A percentile compares a stretch with the other conserved stretches of the same genome.
These are phyloP conservation scores for Phytophthora sojae DNA, from an alignment of 352 stramenopile genomes.

Conservation along the genomic window DNA sequence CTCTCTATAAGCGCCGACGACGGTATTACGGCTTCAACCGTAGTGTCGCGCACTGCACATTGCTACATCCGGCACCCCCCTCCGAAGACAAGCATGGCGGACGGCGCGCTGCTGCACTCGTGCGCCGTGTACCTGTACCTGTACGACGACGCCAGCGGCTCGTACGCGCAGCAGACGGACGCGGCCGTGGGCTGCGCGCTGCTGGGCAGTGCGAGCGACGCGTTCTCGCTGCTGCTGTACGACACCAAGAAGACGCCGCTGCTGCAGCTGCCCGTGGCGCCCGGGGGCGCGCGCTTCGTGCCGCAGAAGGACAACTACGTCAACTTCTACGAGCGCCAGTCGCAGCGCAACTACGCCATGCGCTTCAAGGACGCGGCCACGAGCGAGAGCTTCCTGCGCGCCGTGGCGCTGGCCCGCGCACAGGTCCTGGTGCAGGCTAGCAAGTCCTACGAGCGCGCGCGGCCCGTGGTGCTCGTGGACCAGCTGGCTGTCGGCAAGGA, in stretches of 20 bases:
- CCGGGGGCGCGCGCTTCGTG: constrained; percentile 47
- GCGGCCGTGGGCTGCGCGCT: constrained; percentile 71
- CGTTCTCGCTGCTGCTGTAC: constrained; percentile 78
- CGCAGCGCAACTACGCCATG: constrained; percentile 76
- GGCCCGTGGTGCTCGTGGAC: constrained; percentile 45
- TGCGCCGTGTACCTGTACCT: constrained; percentile 77
- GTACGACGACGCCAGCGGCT: constrained; percentile 57
- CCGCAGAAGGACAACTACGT: constrained; percentile 81
- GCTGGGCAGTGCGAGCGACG: constrained; percentile 26
- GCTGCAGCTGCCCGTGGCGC: constrained; percentile 51
- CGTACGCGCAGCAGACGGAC: constrained; percentile 68
- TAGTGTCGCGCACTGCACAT: background rate
- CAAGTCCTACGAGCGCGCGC: constrained; percentile 30
- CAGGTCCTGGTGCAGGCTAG: constrained; percentile 48
- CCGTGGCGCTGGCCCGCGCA: constrained; percentile 61
- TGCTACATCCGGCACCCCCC: background rate
- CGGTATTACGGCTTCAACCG: constrained; percentile 1
- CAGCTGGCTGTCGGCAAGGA: constrained; percentile 58
- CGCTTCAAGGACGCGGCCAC: constrained; percentile 66
- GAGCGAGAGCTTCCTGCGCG: constrained; percentile 52
- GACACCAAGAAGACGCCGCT: constrained; percentile 74
- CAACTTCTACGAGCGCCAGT: constrained; percentile 61
- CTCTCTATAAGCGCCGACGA: background rate
- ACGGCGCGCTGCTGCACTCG: constrained; percentile 69
- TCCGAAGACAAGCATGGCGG: constrained; percentile 36